Evolutionary conservation across 2,329 filamentous ascomycete genomes (phyloP).

Genomic region (Aaosphaeria arxii): DNA sequence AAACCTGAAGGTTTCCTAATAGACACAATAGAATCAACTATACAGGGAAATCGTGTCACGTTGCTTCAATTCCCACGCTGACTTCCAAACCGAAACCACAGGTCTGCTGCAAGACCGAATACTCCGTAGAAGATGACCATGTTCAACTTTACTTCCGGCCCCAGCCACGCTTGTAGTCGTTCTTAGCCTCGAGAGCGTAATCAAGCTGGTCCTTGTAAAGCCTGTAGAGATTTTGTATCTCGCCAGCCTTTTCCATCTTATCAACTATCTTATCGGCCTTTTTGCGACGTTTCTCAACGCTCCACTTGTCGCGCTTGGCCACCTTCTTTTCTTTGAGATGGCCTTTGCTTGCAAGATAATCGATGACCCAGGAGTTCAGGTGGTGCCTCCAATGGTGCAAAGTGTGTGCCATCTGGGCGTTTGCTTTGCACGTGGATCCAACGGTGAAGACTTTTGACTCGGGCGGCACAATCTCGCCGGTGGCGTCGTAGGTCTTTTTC

Average conservation of each 20-base stretch:
- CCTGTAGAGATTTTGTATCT: constrained; percentile 60
- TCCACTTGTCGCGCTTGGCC: constrained; percentile 60
- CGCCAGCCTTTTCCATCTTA: constrained; percentile 58
- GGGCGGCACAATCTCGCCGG: constrained; percentile 25
- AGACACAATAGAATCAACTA: too few species aligned
- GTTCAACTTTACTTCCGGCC: constrained; percentile 5
- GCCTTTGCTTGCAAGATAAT: constrained; percentile 57
- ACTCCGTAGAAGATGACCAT: neutral
- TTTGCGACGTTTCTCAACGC: constrained; percentile 56
- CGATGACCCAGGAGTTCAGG: constrained; percentile 69
- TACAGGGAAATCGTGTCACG: too few species aligned
- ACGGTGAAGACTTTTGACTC: constrained; percentile 27
- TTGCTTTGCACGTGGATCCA: constrained; percentile 52
- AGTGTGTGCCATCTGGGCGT: constrained; percentile 67
- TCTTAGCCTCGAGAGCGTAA: constrained; percentile 27
- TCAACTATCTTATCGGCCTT: constrained; percentile 64
- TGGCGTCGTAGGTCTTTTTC: constrained; percentile 20
- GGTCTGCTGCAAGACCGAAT: neutral
- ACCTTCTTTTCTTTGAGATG: constrained; percentile 58
- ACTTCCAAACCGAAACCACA: neutral
- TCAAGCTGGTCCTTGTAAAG: constrained; percentile 62
- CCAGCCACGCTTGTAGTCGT: constrained; percentile 23
- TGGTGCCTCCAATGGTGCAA: constrained; percentile 74
- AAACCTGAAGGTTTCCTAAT: too few species aligned
- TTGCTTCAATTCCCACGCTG: neutral